Evolutionary conservation across 1,284 basidiomycete species (phyloP).

Genomic region (Cronartium quercuum): DNA sequence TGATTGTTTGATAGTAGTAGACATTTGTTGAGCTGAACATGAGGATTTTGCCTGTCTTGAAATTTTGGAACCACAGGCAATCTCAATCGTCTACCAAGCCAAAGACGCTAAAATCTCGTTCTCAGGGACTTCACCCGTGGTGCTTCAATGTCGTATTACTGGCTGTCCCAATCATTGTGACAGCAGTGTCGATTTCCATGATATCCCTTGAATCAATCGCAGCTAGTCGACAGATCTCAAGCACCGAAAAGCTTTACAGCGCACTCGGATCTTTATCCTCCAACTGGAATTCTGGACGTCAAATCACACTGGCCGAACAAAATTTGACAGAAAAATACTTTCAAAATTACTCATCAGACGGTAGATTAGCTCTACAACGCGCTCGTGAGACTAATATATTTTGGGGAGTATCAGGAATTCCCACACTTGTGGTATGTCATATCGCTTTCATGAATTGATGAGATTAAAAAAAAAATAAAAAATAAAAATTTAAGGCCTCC

Average conservation of each 20-base stretch:
- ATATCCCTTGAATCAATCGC: background rate
- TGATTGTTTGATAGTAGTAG: background rate
- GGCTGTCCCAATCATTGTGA: background rate
- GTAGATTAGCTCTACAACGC: background rate
- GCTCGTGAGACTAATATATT: background rate
- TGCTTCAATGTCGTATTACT: background rate
- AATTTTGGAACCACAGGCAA: too few species aligned
- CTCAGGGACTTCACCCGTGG: background rate
- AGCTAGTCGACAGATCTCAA: background rate
- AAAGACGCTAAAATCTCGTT: background rate
- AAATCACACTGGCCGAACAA: background rate
- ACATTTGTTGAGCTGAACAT: background rate
- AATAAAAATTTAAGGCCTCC: too few species aligned
- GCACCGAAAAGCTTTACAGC: background rate
- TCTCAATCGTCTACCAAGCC: background rate
- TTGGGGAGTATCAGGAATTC: background rate
- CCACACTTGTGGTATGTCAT: background rate
- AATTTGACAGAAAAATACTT: background rate
- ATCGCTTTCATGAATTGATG: too few species aligned
- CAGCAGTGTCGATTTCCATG: background rate
- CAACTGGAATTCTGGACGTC: background rate
- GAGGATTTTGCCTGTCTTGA: too few species aligned
- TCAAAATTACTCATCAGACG: background rate
- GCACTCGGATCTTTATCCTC: background rate
- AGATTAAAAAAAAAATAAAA: too few species aligned